These are phyloP conservation scores for Fusarium nurragi DNA, from an alignment of 2,329 filamentous ascomycete species.

Conservation along the genomic window DNA sequence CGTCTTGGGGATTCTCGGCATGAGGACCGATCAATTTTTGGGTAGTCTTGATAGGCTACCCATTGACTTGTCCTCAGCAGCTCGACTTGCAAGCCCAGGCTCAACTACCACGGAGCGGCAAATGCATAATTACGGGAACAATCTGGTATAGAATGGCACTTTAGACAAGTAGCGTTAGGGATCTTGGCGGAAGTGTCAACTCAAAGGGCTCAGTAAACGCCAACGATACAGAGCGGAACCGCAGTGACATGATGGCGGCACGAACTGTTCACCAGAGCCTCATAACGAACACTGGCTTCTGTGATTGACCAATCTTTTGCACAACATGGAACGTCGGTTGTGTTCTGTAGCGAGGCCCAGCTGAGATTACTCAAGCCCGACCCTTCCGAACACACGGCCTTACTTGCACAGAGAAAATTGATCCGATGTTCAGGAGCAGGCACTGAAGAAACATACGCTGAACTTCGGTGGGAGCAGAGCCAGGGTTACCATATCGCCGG, in stretches of 20 bases:
- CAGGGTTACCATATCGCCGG: constrained; percentile 23
- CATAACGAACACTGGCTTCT: background rate
- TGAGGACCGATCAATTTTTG: too few species aligned
- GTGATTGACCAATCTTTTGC: background rate
- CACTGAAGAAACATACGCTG: too few species aligned
- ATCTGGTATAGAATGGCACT: background rate
- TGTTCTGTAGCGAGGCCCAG: too few species aligned
- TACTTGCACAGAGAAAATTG: too few species aligned
- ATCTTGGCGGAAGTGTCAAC: too few species aligned
- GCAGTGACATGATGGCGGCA: background rate
- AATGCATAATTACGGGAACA: background rate
- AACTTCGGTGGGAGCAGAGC: background rate
- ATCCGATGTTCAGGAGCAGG: too few species aligned
- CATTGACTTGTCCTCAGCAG: too few species aligned
- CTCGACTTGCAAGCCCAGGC: background rate
- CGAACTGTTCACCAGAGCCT: background rate
- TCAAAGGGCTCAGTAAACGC: background rate
- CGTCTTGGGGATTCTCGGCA: too few species aligned
- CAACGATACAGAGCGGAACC: background rate
- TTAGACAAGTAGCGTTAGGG: background rate
- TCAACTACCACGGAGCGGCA: background rate
- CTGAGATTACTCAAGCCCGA: background rate
- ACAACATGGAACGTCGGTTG: background rate
- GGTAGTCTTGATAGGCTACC: too few species aligned
- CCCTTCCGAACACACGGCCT: too few species aligned